phyloP scores from a whole-genome alignment of 2,329 filamentous ascomycete genomes.

The Trichoderma afroharzianum region DNA sequence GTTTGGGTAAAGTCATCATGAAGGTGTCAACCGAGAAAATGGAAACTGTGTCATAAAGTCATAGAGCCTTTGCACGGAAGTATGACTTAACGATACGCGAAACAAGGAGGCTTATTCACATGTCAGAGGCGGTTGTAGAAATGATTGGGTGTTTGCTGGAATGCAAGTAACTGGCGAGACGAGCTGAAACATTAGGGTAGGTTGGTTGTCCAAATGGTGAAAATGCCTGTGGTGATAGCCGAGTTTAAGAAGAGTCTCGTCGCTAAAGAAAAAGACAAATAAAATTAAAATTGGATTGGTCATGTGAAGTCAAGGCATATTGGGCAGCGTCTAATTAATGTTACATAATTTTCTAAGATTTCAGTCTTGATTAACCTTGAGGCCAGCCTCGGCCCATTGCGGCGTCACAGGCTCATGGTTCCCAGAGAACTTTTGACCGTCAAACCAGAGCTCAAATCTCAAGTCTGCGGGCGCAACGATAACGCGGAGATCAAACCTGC shows the following conservation, averaged over 20 bases:
- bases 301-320: background rate
- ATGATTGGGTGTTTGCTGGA: background rate
- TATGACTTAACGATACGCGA: background rate
- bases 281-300: background rate
- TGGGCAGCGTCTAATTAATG: background rate
- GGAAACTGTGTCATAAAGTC: background rate
- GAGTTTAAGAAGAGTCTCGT: no score
- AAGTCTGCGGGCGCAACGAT: conserved; percentile 55
- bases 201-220: background rate
- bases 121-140: background rate
- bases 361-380: background rate
- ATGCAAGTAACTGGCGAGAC: background rate
- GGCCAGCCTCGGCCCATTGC: background rate
- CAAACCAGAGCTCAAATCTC: conserved; percentile 41
- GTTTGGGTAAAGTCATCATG: background rate
- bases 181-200: background rate
- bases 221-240: background rate
- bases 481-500: conserved; percentile 49
- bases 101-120: background rate
- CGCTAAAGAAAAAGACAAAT: no score
- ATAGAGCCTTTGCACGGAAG: background rate
- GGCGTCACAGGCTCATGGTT: conserved; percentile 32
- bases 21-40: background rate
- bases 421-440: conserved; percentile 25
- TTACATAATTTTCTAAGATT: background rate